Base-by-base conservation (phyloP, 495 filamentous ascomycete genomes). In the Bathelium albidoporum region DNA sequence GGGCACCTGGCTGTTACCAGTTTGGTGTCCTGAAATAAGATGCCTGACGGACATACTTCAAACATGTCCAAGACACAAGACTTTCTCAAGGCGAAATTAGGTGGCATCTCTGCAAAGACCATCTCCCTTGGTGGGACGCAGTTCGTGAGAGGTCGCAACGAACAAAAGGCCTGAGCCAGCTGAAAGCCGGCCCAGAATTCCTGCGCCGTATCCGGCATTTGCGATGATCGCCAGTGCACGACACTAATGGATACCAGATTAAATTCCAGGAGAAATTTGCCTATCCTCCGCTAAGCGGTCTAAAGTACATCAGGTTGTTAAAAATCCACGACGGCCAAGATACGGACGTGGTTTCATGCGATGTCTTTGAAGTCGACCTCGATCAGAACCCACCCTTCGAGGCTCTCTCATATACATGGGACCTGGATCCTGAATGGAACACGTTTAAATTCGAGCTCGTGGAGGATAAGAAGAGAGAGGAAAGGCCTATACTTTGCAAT, bases 341-440 rank as follows among this genome's bases (percentile, higher is more conserved):
- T 20, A 49, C 44, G 44, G 44, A 49, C 11, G 44, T 49, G 44
- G n/a, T 49, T 49, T 49, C 44, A 18, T 49, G 44, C 22, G 44
- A 49, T 20, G 44, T 49, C 44, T 49, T 49, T 5, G 44, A 49
- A 49, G 44, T 49, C 16, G 44, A 49, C 5, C 44, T 49, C 44
- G 44, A 49, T 20, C 44, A 49, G 44, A 49, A 49, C 0, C 44
- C 44, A 20, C 22, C 44, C 22, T 49, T 49, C 44, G 14, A 49
- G 44, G 44, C 44, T 49, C 44, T 49, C 44, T 49, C 44, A 20
- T 49, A 49, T 20, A 49, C 44, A 49, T 49, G 44, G 44, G 44
- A 49, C 44, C n/a, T 49, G 44, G 44, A 49, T 49, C 44, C 44
- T 18, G 14, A 49, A 49, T 49, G 16, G 14, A 20, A 49, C 18